Percentiles rank a stretch among this genome's conserved stretches.
Evolutionary conservation across 2,329 filamentous ascomycete genomes (phyloP).

Genomic region (Cladophialophora exuberans): DNA sequence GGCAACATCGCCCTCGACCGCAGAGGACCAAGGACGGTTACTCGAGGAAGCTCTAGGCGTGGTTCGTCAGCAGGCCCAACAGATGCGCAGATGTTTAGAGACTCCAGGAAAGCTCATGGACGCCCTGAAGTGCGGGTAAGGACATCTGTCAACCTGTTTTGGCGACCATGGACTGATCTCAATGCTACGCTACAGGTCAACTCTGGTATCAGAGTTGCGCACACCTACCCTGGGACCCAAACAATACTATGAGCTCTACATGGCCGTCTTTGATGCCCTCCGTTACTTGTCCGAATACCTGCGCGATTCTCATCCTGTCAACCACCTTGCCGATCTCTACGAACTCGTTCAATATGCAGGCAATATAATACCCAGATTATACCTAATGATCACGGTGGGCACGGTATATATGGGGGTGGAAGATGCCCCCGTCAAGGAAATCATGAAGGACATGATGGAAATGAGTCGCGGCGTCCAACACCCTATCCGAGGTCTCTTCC

Average conservation of each 20-base stretch:
- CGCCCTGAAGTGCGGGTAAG: conserved; percentile 98
- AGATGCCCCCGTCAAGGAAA: conserved; percentile 97
- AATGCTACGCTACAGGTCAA: conserved; percentile 67
- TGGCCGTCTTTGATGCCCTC: conserved; percentile 97
- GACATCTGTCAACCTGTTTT: conserved; percentile 35
- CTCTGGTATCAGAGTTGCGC: conserved; percentile 94
- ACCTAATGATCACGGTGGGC: conserved; percentile 98
- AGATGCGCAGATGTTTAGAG: conserved; percentile 98
- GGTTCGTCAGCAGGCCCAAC: conserved; percentile 92
- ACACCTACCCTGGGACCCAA: conserved; percentile 98
- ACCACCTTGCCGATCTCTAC: conserved; percentile 97
- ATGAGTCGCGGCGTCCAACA: conserved; percentile 99
- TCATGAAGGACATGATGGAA: conserved; percentile 99
- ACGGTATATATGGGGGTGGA: conserved; percentile 99
- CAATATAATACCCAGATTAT: conserved; percentile 93
- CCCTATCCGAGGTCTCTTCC: conserved; percentile 89
- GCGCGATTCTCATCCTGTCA: conserved; percentile 94
- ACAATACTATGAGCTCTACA: conserved; percentile 99
- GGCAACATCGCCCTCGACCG: conserved; percentile 50
- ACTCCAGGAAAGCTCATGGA: conserved; percentile 99
- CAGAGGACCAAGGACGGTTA: conserved; percentile 84
- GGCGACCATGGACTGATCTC: neutral
- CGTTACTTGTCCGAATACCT: conserved; percentile 96
- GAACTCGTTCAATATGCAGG: conserved; percentile 97
- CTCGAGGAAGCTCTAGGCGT: conserved; percentile 96